Conservation (phyloP, 208 protist species). For the Naegleria fowleri region DNA sequence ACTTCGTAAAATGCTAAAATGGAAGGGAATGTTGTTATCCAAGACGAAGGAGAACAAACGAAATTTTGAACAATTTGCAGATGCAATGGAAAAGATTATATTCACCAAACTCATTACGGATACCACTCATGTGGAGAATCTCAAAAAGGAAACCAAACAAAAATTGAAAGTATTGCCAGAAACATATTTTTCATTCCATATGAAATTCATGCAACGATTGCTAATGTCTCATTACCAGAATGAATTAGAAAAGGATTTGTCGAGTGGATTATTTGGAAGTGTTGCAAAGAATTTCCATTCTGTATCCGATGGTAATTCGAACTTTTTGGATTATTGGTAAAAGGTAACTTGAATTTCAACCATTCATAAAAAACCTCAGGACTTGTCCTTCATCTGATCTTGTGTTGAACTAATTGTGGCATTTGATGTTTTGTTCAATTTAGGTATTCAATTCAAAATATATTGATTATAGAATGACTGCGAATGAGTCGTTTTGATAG, state of each 20-base stretch:
- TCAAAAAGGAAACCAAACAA: not conserved
- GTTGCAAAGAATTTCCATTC: not conserved
- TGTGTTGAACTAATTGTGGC: too few species aligned
- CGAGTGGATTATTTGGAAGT: not conserved
- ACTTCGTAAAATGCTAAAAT: not conserved
- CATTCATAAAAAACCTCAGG: too few species aligned
- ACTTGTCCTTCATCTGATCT: too few species aligned
- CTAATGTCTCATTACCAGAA: not conserved
- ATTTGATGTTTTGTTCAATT: too few species aligned
- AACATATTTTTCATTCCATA: not conserved
- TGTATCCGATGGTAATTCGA: not conserved
- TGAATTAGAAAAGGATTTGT: not conserved
- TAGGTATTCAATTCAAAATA: too few species aligned
- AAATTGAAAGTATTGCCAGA: not conserved
- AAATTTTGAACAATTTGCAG: not conserved
- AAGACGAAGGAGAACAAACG: not conserved
- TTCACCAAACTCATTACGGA: not conserved
- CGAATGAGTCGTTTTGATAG: too few species aligned
- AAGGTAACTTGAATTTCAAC: too few species aligned
- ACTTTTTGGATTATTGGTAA: not conserved
- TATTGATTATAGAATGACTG: too few species aligned
- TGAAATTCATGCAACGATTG: not conserved
- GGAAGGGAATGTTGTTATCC: not conserved
- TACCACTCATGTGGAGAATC: not conserved
- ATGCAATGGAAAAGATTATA: not conserved